Percentiles rank a stretch among this genome's conserved stretches.
Evolutionary conservation across 306 rosid species (phyloP).

Genomic region (Hippophae rhamnoides): DNA sequence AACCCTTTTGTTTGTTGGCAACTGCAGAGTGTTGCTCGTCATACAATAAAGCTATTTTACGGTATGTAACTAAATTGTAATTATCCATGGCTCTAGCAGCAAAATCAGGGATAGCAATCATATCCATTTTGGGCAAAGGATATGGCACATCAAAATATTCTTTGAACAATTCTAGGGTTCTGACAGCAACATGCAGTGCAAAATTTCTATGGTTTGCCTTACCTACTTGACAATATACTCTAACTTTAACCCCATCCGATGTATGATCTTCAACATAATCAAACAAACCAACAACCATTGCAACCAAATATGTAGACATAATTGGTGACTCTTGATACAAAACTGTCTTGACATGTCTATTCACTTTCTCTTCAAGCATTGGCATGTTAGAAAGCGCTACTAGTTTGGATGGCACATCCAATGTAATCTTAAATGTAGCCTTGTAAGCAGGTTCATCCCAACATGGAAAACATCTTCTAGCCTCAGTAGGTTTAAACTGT

Average conservation of each 20-base stretch:
- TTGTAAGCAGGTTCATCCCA: constrained; percentile 71
- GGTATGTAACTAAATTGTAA: constrained; percentile 85
- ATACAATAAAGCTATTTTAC: constrained; percentile 85
- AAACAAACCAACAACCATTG: constrained; percentile 37
- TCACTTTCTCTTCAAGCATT: constrained; percentile 30
- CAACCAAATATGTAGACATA: constrained; percentile 70
- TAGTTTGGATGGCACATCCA: constrained; percentile 45
- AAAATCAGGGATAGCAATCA: constrained; percentile 94
- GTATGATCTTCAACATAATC: constrained; percentile 33
- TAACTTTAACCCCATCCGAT: constrained; percentile 23
- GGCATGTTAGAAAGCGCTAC: constrained; percentile 67
- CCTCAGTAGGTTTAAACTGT: constrained; percentile 59
- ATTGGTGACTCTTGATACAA: constrained; percentile 44
- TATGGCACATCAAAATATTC: constrained; percentile 75
- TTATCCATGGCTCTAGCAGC: constrained; percentile 98
- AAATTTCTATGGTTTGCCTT: constrained; percentile 39
- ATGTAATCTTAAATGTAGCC: constrained; percentile 52
- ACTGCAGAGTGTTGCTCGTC: constrained; percentile 89
- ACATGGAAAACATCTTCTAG: constrained; percentile 61
- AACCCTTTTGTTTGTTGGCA: constrained; percentile 84
- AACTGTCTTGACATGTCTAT: constrained; percentile 37
- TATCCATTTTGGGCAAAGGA: constrained; percentile 81
- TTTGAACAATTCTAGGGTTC: constrained; percentile 33
- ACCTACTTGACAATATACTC: constrained; percentile 47
- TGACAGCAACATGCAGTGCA: constrained; percentile 45